Evolutionary conservation across 2,329 filamentous ascomycete species (phyloP).

Genomic region (Ciborinia camelliae): DNA sequence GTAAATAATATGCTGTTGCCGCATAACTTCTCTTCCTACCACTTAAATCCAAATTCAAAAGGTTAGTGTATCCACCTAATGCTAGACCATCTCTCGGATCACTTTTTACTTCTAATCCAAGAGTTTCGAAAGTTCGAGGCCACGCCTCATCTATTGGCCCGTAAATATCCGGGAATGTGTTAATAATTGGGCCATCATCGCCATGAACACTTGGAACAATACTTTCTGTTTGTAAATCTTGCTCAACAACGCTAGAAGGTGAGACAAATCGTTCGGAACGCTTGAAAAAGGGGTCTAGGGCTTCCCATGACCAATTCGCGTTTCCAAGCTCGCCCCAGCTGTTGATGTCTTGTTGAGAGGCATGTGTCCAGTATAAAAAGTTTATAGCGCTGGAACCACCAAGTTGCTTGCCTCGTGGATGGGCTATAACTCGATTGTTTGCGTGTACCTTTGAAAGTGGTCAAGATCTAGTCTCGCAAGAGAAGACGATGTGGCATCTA

Average conservation of each 20-base stretch:
- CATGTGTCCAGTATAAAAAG: slow-evolving; percentile 31
- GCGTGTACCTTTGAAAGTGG: slow-evolving; percentile 7
- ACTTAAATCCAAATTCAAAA: slow-evolving; percentile 21
- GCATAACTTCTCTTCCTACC: slow-evolving; percentile 23
- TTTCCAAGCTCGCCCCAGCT: slow-evolving; percentile 38
- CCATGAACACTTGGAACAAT: slow-evolving; percentile 50
- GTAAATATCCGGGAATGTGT: slow-evolving; percentile 4
- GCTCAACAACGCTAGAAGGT: slow-evolving; percentile 2
- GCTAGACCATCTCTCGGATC: slow-evolving; percentile 4
- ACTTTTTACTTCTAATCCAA: neutral
- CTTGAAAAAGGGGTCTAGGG: slow-evolving; percentile 41
- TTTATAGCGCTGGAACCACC: slow-evolving; percentile 40
- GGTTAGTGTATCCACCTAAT: slow-evolving; percentile 47
- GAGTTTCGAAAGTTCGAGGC: neutral
- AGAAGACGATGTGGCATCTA: neutral
- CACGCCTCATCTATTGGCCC: slow-evolving; percentile 1
- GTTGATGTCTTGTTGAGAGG: slow-evolving; percentile 37
- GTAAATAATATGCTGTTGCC: slow-evolving; percentile 28
- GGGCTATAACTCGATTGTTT: slow-evolving; percentile 11
- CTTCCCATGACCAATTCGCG: slow-evolving; percentile 29
- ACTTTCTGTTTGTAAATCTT: neutral
- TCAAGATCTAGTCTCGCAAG: neutral
- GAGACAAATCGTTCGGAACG: slow-evolving; percentile 29
- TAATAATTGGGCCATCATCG: neutral
- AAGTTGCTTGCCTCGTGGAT: slow-evolving; percentile 38